Evolutionary conservation across 768 basidiomycete genomes (phyloP).

Genomic region (Porphyrellus cyaneotinctus): DNA sequence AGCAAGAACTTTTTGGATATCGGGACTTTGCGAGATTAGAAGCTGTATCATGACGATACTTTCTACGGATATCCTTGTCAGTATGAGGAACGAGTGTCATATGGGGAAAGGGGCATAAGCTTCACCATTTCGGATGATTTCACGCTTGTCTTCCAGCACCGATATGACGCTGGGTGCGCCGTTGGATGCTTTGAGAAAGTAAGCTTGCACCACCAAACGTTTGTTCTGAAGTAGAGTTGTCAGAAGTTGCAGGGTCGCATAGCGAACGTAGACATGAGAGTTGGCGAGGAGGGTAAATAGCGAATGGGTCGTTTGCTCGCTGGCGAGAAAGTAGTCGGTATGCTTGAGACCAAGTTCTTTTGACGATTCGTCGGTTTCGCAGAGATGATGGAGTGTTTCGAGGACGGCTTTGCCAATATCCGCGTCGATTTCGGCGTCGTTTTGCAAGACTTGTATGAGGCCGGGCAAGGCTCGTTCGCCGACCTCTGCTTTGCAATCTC

Average conservation of each 20-base stretch:
- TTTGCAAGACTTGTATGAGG: conserved; percentile 75
- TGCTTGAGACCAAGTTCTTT: conserved; percentile 76
- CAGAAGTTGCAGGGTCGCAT: conserved; percentile 79
- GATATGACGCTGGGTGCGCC: conserved; percentile 72
- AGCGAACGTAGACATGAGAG: conserved; percentile 79
- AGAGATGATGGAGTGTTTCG: conserved; percentile 83
- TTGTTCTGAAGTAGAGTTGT: conserved; percentile 78
- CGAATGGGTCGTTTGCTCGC: conserved; percentile 66
- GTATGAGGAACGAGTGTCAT: neutral
- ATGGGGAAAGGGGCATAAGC: neutral
- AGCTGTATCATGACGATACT: conserved; percentile 77
- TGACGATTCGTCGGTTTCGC: conserved; percentile 65
- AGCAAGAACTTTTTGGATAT: conserved; percentile 94
- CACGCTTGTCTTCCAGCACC: conserved; percentile 78
- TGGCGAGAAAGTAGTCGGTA: conserved; percentile 73
- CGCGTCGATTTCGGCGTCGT: conserved; percentile 85
- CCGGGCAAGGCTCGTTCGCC: conserved; percentile 73
- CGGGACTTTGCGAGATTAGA: conserved; percentile 79
- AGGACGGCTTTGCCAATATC: conserved; percentile 91
- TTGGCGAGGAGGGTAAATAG: conserved; percentile 75
- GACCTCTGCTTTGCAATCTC: conserved; percentile 89
- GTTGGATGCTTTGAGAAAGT: conserved; percentile 82
- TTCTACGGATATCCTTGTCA: conserved; percentile 46
- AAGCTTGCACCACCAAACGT: conserved; percentile 77
- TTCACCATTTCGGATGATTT: conserved; percentile 86